Base-by-base conservation (phyloP, 2,329 filamentous ascomycete genomes). In the Xylariales sp. region DNA sequence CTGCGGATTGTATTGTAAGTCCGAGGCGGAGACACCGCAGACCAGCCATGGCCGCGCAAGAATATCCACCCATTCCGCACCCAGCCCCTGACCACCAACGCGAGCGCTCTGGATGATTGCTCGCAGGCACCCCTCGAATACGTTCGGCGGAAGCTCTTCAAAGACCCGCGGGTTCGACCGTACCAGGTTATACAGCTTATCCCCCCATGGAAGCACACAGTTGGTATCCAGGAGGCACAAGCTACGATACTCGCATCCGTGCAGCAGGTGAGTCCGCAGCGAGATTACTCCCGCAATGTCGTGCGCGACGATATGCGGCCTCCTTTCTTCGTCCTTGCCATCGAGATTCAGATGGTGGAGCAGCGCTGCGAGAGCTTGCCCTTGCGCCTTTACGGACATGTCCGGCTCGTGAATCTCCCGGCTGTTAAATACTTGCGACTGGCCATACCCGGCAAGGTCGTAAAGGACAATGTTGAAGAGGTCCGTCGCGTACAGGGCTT, bases 101-200 rank as follows among this genome's bases (percentile, higher is more conserved):
- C 36, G 24, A 20, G 36, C 36, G 11, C 36, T 39, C 36, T 39
- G 1, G 27, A 39, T 39, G 16, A 39, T 14, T 10, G 36, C 36
- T 6, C 36, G 36, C 24, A 39, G 27, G 12, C 11, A 10, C 3
- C 36, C 36, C 22, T 31, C 36, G 3, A 39, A 39, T 8, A 39
- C 36, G 7, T 18, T 8, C 5, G 14, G 10, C 15, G 36, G 36
- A 6, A 39, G 25, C 16, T 39, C 4, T 31, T 39, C 16, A 15
- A 39, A 39, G 5, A 39, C 36, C 2, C n/a, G 14, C 14, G 36
- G 36, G 25, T 39, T 31, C 16, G 36, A 19, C 11, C 36, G 24
- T 18, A 39, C 36, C 12, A 39, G n/a, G 27, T 21, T 39, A 31
- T 39, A 39, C 4, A 39, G n/a, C 36, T 20, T 22, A n/a, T 39